A percentile compares a stretch with the other conserved stretches of the same genome.
phyloP scores from a whole-genome alignment of 2,329 filamentous ascomycete genomes.

The Phoma sp. region DNA sequence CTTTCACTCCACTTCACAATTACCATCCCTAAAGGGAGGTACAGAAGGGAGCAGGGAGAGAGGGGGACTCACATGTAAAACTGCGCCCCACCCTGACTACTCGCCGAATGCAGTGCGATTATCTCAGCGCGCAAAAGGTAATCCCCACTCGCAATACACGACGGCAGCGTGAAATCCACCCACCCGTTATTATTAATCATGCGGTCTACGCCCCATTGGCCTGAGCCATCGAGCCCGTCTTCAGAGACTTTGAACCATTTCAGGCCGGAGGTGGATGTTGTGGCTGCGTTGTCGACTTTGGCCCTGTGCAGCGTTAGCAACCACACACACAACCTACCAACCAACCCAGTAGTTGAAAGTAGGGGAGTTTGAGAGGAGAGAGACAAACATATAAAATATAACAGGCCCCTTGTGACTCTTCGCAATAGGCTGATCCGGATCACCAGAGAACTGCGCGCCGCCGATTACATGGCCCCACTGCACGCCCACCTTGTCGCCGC shows the following conservation, averaged over 20 bases:
- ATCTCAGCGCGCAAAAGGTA: conserved; percentile 55
- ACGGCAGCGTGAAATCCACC: conserved; percentile 51
- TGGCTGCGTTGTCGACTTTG: conserved; percentile 52
- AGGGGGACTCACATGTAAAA: conserved; percentile 47
- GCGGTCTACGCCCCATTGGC: conserved; percentile 59
- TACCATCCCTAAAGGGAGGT: not conserved
- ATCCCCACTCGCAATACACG: conserved; percentile 46
- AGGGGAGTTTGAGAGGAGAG: no score
- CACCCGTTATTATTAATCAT: conserved; percentile 58
- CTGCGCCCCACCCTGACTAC: conserved; percentile 48
- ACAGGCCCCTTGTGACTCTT: conserved; percentile 57
- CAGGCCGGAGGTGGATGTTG: conserved; percentile 45
- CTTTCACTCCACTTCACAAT: not conserved
- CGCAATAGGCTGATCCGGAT: conserved; percentile 58
- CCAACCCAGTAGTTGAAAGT: no score
- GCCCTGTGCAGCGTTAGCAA: conserved; percentile 26
- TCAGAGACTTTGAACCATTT: conserved; percentile 55
- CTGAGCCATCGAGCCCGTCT: conserved; percentile 49
- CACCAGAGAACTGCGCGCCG: conserved; percentile 58
- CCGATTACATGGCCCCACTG: conserved; percentile 64
- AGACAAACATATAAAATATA: conserved; percentile 46
- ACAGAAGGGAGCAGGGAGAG: no score
- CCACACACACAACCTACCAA: no score
- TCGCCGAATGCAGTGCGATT: conserved; percentile 53
- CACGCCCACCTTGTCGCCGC: conserved; percentile 61